A percentile compares a stretch with the other conserved stretches of the same genome.
phyloP scores from a whole-genome alignment of 768 basidiomycete species.

The Auricularia sp. region DNA sequence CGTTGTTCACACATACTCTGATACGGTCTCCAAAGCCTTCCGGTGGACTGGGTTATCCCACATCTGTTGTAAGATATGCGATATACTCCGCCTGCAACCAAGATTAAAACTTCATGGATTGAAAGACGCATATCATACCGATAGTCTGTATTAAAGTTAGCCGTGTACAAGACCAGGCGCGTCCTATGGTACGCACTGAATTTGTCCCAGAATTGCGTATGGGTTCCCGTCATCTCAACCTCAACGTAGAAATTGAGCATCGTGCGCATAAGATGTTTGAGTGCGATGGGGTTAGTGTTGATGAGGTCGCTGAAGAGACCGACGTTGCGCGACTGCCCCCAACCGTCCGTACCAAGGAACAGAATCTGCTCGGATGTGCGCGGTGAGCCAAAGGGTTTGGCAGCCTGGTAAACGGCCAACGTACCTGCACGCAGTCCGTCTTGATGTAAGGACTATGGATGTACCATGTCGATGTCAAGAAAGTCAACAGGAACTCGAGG shows the following conservation, averaged over 20 bases:
- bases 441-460: slow-evolving; percentile 99
- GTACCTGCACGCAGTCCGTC: slow-evolving; percentile 87
- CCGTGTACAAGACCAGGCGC: too few species aligned
- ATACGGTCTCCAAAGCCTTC: slow-evolving; percentile 72
- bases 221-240: slow-evolving; percentile 95
- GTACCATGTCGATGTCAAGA: slow-evolving; percentile 90
- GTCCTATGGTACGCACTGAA: slow-evolving; percentile 52
- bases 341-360: slow-evolving; percentile 58
- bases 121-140: slow-evolving; percentile 27
- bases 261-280: slow-evolving; percentile 83
- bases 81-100: slow-evolving; percentile 65
- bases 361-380: slow-evolving; percentile 40
- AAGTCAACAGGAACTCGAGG: slow-evolving; percentile 79
- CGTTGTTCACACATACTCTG: slow-evolving; percentile 42
- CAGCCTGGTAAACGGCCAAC: slow-evolving; percentile 9
- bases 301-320: slow-evolving; percentile 77
- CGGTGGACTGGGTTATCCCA: slow-evolving; percentile 89
- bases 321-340: slow-evolving; percentile 31
- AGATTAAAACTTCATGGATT: background rate
- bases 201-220: slow-evolving; percentile 98
- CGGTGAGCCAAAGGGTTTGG: background rate
- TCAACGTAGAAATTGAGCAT: slow-evolving; percentile 95
- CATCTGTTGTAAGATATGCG: slow-evolving; percentile 76
- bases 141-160: slow-evolving; percentile 33
- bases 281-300: slow-evolving; percentile 74